Conservation (phyloP, 257 asterid species). For the Lycium barbarum region DNA sequence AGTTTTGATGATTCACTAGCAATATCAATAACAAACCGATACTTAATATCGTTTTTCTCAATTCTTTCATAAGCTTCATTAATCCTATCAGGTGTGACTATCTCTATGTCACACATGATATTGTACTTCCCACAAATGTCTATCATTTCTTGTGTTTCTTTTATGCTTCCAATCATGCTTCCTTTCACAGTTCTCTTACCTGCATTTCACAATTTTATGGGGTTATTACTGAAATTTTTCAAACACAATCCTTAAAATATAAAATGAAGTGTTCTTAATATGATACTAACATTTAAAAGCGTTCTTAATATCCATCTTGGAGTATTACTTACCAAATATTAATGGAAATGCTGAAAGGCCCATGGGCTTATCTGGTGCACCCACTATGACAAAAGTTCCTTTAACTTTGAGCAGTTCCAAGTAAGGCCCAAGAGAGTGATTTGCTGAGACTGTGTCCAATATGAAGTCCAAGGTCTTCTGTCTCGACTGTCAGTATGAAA, state of each 20-base stretch:
- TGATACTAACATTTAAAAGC: not conserved
- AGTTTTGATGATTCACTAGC: slow-evolving; percentile 44
- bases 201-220: slow-evolving; percentile 28
- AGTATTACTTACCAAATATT: slow-evolving; percentile 57
- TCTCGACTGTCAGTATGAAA: slow-evolving; percentile 46
- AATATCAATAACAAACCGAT: slow-evolving; percentile 81
- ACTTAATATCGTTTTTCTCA: slow-evolving; percentile 78
- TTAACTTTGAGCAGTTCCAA: slow-evolving; percentile 73
- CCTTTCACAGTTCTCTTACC: slow-evolving; percentile 92
- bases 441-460: slow-evolving; percentile 73
- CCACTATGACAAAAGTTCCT: slow-evolving; percentile 77
- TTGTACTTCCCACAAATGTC: slow-evolving; percentile 71
- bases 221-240: not conserved
- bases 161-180: slow-evolving; percentile 74
- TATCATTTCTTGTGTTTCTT: slow-evolving; percentile 90
- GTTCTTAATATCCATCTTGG: no score
- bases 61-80: slow-evolving; percentile 73
- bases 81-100: slow-evolving; percentile 52
- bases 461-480: slow-evolving; percentile 70
- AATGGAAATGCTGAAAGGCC: slow-evolving; percentile 80
- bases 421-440: slow-evolving; percentile 74
- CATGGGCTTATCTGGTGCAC: slow-evolving; percentile 84
- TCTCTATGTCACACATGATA: slow-evolving; percentile 73
- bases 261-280: not conserved
- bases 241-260: not conserved